Conservation (phyloP, 2,329 filamentous ascomycete genomes). For the Calcarisporium arbuscula region DNA sequence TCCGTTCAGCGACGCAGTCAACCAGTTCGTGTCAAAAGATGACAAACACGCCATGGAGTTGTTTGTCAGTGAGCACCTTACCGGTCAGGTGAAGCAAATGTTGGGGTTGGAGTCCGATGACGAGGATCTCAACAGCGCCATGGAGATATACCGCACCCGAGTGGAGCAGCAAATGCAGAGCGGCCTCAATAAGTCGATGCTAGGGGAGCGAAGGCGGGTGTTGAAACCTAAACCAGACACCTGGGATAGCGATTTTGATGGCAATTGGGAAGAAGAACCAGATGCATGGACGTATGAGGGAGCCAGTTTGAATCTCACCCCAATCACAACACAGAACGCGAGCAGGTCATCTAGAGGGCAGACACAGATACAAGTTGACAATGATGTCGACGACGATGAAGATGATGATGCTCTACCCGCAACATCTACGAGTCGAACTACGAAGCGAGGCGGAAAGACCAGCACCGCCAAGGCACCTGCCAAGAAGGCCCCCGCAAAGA, state of each 20-base stretch:
- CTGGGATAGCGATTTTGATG: constrained; percentile 90
- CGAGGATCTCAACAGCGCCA: constrained; percentile 61
- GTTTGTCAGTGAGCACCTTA: constrained; percentile 67
- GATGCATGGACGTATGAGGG: constrained; percentile 43
- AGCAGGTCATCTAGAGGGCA: constrained; percentile 11
- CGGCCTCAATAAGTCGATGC: constrained; percentile 34
- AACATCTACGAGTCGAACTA: constrained; percentile 21
- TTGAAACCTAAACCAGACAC: constrained; percentile 69
- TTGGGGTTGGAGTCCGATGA: constrained; percentile 60
- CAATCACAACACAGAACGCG: constrained; percentile 8
- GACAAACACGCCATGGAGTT: constrained; percentile 87
- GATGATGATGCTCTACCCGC: constrained; percentile 21
- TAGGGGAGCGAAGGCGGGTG: constrained; percentile 26
- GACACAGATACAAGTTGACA: constrained; percentile 16
- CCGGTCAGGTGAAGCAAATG: constrained; percentile 64
- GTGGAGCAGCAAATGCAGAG: constrained; percentile 62
- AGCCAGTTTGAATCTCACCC: constrained; percentile 9
- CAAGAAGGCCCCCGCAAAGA: constrained; percentile 39
- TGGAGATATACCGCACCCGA: constrained; percentile 64
- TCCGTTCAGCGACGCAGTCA: constrained; percentile 86
- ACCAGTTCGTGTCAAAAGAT: constrained; percentile 89
- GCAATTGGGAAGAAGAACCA: constrained; percentile 75
- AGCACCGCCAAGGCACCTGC: constrained; percentile 22
- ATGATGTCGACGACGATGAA: constrained; percentile 21
- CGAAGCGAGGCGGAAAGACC: constrained; percentile 21